A percentile compares a stretch with the other conserved stretches of the same genome.
These are phyloP conservation scores for Nicotiana paniculata DNA, from an alignment of 257 asterid genomes.

Conservation along the genomic window DNA sequence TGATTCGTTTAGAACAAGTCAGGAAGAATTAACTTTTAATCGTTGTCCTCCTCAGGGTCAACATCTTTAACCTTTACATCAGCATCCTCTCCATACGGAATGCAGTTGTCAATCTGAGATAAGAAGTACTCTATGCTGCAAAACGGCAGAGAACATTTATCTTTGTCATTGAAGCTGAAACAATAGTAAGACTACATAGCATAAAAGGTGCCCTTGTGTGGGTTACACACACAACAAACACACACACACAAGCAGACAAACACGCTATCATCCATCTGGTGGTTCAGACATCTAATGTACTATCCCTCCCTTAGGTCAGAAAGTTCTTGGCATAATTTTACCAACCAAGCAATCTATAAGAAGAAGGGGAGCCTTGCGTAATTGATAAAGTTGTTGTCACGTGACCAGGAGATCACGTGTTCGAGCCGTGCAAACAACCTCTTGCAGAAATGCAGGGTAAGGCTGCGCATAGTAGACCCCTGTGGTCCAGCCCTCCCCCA, in stretches of 20 bases:
- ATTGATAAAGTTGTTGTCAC: too few relatives aligned
- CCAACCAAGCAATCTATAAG: too few relatives aligned
- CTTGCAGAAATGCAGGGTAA: too few relatives aligned
- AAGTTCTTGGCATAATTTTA: too few relatives aligned
- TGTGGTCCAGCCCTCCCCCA: too few relatives aligned
- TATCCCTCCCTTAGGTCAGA: too few relatives aligned
- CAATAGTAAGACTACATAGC: neutral
- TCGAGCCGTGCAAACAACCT: too few relatives aligned
- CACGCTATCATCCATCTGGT: neutral
- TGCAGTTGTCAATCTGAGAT: constrained; percentile 69
- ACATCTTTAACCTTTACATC: constrained; percentile 89
- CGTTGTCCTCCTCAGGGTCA: constrained; percentile 42
- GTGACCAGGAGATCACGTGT: too few relatives aligned
- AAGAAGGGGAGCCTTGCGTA: too few relatives aligned
- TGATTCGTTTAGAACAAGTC: neutral
- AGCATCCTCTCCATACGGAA: constrained; percentile 91
- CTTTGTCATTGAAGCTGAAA: neutral
- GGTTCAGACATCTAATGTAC: neutral
- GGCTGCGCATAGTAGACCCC: too few relatives aligned
- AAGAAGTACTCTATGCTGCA: constrained; percentile 73
- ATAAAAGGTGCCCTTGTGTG: neutral
- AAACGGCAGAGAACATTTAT: neutral
- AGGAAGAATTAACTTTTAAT: constrained; percentile 14
- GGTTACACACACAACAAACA: neutral
- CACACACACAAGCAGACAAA: neutral